A percentile compares a stretch with the other conserved stretches of the same genome.
phyloP scores from a whole-genome alignment of 768 basidiomycete genomes.

The Hebeloma cylindrosporum region DNA sequence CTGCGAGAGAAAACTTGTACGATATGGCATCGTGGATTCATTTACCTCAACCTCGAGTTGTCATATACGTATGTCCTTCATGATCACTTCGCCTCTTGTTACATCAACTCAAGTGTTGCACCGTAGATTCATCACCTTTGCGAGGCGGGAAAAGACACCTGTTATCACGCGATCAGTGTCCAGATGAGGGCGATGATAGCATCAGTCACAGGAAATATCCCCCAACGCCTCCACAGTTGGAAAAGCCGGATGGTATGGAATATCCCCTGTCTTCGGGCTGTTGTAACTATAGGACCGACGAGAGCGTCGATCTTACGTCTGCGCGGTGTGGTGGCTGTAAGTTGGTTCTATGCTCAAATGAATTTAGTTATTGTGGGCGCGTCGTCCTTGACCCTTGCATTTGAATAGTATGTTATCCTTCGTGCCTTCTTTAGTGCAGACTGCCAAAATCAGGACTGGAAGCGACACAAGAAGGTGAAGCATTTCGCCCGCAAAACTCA shows the following conservation, averaged over 20 bases:
- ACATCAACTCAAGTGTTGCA: background rate
- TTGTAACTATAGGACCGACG: slow-evolving; percentile 15
- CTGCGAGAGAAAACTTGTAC: slow-evolving; percentile 10
- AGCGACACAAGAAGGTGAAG: slow-evolving; percentile 19
- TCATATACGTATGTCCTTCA: slow-evolving; percentile 4
- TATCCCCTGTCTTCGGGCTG: slow-evolving; percentile 12
- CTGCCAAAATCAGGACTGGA: slow-evolving; percentile 21
- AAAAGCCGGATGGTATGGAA: background rate
- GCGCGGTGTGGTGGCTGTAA: slow-evolving; percentile 21
- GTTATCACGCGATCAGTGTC: background rate
- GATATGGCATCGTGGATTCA: slow-evolving; percentile 10
- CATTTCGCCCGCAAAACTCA: background rate
- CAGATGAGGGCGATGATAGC: background rate
- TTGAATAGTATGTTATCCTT: background rate
- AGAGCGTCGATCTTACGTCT: slow-evolving; percentile 9
- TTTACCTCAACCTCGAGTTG: slow-evolving; percentile 9
- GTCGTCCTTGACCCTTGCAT: background rate
- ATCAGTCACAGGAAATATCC: background rate
- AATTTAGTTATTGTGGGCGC: slow-evolving; percentile 5
- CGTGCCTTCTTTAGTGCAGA: slow-evolving; percentile 6
- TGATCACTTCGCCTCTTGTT: background rate
- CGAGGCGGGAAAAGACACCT: slow-evolving; percentile 10
- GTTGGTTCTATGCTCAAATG: no score
- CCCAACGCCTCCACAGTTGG: background rate
- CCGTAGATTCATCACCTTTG: slow-evolving; percentile 14